Evolutionary conservation across 495 filamentous ascomycete genomes (phyloP).

Genomic region (Hyaloscypha bicolor): DNA sequence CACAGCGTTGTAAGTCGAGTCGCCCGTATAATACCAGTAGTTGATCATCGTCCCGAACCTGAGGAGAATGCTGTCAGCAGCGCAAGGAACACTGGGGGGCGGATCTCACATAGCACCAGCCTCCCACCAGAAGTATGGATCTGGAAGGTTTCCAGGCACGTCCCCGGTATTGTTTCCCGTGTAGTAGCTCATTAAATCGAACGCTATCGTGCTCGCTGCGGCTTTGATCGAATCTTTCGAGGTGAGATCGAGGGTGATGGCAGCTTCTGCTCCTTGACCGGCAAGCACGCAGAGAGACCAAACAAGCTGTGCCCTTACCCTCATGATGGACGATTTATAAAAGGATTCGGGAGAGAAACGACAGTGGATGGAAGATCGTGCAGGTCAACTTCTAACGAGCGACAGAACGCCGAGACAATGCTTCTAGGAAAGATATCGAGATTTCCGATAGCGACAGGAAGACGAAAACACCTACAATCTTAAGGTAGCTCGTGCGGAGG

Average conservation of each 20-base stretch:
- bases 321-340: constrained; percentile 8
- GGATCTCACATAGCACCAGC: constrained; percentile 68
- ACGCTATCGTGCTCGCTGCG: constrained; percentile 22
- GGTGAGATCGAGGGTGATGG: constrained; percentile 40
- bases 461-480: constrained; percentile 9
- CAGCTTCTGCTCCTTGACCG: constrained; percentile 52
- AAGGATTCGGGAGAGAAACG: constrained; percentile 3
- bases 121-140: constrained; percentile 85
- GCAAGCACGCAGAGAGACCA: constrained; percentile 59
- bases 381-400: constrained; percentile 1
- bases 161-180: constrained; percentile 74
- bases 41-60: constrained; percentile 64
- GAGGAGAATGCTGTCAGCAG: constrained; percentile 31
- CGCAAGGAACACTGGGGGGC: constrained; percentile 38
- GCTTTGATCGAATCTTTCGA: constrained; percentile 31
- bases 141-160: constrained; percentile 69
- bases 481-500: constrained; percentile 7
- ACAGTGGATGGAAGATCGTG: neutral
- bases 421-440: neutral
- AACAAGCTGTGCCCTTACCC: constrained; percentile 39
- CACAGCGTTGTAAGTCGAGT: constrained; percentile 60
- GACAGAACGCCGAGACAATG: constrained; percentile 2
- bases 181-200: constrained; percentile 50
- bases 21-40: constrained; percentile 71
- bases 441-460: neutral